A percentile compares a stretch with the other conserved stretches of the same genome.
Evolutionary conservation across 176 grass and related monocot species (phyloP).

Genomic region (Juncus effusus): DNA sequence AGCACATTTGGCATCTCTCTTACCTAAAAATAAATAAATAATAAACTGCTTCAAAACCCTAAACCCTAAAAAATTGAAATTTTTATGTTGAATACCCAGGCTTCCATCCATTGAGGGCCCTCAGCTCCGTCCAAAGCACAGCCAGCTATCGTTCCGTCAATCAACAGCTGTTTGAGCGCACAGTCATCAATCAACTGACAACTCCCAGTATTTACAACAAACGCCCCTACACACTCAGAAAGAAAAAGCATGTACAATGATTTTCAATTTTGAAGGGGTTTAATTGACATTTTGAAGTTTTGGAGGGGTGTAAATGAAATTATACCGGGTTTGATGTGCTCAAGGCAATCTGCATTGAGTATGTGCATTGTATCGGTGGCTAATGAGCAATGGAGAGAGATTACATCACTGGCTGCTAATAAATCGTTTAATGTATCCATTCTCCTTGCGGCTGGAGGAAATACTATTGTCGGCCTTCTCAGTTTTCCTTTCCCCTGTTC

Average conservation of each 20-base stretch:
- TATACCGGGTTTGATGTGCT: constrained; percentile 86
- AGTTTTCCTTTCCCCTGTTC: constrained; percentile 51
- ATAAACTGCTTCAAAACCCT: constrained; percentile 12
- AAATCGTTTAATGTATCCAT: constrained; percentile 97
- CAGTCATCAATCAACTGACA: constrained; percentile 97
- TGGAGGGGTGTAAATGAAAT: not conserved
- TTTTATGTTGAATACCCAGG: constrained; percentile 53
- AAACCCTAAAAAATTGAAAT: too few relatives aligned
- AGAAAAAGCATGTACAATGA: constrained; percentile 4
- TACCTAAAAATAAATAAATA: constrained; percentile 47
- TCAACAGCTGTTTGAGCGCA: constrained; percentile 85
- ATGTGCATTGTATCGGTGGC: constrained; percentile 92
- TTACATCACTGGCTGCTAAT: constrained; percentile 80
- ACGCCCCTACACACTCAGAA: constrained; percentile 60
- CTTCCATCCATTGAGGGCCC: constrained; percentile 99
- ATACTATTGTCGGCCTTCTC: constrained; percentile 58
- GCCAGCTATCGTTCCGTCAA: constrained; percentile 84
- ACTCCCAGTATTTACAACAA: constrained; percentile 87
- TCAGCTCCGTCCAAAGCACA: constrained; percentile 93
- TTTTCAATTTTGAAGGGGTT: not conserved
- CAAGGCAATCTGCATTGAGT: constrained; percentile 74
- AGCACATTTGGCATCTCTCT: constrained; percentile 98
- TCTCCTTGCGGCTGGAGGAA: constrained; percentile 85
- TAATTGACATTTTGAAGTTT: not conserved
- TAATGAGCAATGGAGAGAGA: constrained; percentile 87